Evolutionary conservation across 2,329 filamentous ascomycete species (phyloP).

Genomic region (Fusarium transvaalense): DNA sequence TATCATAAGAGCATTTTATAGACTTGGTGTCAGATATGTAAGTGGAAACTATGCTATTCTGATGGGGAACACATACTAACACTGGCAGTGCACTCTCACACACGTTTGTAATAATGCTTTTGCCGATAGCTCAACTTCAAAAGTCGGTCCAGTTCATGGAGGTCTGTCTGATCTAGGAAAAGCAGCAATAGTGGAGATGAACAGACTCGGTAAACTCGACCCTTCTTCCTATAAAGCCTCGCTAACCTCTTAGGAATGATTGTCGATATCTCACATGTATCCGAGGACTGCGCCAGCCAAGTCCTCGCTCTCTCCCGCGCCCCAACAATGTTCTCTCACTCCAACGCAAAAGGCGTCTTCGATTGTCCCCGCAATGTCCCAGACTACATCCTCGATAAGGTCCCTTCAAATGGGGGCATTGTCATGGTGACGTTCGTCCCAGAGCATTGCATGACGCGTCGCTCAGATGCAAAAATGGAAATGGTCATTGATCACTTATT

Average conservation of each 20-base stretch:
- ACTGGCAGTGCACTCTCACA: background rate
- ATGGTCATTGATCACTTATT: constrained; percentile 16
- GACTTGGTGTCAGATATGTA: constrained; percentile 14
- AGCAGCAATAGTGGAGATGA: constrained; percentile 16
- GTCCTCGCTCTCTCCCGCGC: background rate
- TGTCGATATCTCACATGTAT: constrained; percentile 9
- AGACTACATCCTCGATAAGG: background rate
- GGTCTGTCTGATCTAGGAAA: background rate
- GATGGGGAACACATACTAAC: accelerated
- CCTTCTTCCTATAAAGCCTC: accelerated
- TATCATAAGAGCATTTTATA: background rate
- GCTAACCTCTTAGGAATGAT: background rate
- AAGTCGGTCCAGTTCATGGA: background rate
- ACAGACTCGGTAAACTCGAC: background rate
- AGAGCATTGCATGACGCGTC: background rate
- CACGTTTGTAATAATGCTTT: constrained; percentile 14
- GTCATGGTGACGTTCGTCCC: constrained; percentile 13
- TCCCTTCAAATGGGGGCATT: background rate
- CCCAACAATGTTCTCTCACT: constrained; percentile 13
- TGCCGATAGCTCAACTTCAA: constrained; percentile 14
- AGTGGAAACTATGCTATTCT: accelerated
- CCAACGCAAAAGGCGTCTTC: constrained; percentile 9
- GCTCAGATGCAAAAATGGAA: background rate
- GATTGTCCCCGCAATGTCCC: background rate
- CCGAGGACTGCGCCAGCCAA: background rate